A percentile compares a stretch with the other conserved stretches of the same genome.
phyloP scores from a whole-genome alignment of 73 alveolate genomes.

The Paramecium caudatum region DNA sequence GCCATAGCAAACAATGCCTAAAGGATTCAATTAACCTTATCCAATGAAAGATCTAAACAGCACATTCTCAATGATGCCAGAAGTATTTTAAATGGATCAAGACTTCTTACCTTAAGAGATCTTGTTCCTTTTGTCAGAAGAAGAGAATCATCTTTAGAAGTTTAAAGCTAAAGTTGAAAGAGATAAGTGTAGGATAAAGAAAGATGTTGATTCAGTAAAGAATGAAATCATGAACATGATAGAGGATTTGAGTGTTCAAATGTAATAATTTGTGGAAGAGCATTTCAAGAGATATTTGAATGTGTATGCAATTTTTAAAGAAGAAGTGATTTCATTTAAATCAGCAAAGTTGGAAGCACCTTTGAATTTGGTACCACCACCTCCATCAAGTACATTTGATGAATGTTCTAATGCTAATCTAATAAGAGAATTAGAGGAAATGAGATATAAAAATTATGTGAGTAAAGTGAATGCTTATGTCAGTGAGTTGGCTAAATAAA shows the following conservation, averaged over 20 bases:
- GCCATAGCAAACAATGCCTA: not conserved
- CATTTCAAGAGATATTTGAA: constrained; percentile 17
- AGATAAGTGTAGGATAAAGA: constrained; percentile 21
- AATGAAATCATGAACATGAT: constrained; percentile 17
- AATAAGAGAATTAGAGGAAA: constrained; percentile 48
- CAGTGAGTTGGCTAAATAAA: constrained; percentile 10
- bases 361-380: constrained; percentile 57
- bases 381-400: not conserved
- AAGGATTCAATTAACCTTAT: constrained; percentile 2
- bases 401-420: constrained; percentile 46
- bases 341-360: constrained; percentile 46
- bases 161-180: not conserved
- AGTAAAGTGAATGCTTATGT: constrained; percentile 51
- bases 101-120: constrained; percentile 51
- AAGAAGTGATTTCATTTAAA: not conserved
- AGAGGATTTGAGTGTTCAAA: constrained; percentile 11
- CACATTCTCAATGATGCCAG: constrained; percentile 22
- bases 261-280: constrained; percentile 44
- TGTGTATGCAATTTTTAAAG: constrained; percentile 21
- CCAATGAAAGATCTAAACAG: constrained; percentile 15
- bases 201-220: not conserved
- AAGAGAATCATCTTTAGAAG: constrained; percentile 4
- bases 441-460: constrained; percentile 53
- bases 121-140: constrained; percentile 17
- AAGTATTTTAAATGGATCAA: constrained; percentile 42